phyloP scores from a whole-genome alignment of 75 land plant species.

The Pinus taeda region DNA sequence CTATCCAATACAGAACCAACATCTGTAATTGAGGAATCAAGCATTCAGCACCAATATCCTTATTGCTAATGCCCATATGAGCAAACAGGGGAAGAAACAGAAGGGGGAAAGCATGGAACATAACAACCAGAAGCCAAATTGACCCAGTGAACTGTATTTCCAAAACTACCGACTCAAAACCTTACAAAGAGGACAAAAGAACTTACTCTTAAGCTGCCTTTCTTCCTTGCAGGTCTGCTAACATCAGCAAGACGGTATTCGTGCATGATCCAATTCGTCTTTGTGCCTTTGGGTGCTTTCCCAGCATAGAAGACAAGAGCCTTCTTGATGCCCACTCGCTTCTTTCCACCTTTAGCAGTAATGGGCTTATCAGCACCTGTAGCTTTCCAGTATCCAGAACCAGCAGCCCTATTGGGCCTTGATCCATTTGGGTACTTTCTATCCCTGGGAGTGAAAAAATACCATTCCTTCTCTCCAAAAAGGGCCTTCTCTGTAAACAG shows the following conservation, averaged over 20 bases:
- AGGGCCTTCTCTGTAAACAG: constrained; percentile 6
- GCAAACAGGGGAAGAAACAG: no score
- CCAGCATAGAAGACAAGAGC: constrained; percentile 22
- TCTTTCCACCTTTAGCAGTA: constrained; percentile 9
- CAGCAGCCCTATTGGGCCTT: constrained; percentile 19
- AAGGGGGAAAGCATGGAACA: neutral
- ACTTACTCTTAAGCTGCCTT: constrained; percentile 10
- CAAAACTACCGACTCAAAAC: no score
- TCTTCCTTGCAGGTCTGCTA: constrained; percentile 8
- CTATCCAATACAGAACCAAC: no score
- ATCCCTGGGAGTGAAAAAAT: constrained; percentile 15
- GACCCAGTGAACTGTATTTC: no score
- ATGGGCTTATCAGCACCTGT: constrained; percentile 19
- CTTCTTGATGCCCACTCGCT: constrained; percentile 15
- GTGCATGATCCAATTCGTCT: constrained; percentile 21
- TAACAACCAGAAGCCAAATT: no score
- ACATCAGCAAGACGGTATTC: constrained; percentile 17
- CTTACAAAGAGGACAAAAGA: no score
- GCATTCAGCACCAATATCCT: no score
- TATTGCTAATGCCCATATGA: no score
- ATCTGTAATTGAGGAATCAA: no score
- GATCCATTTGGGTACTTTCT: constrained; percentile 21
- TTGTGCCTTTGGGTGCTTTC: constrained; percentile 19
- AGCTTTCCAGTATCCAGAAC: constrained; percentile 18
- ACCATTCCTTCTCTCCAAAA: constrained; percentile 16